A percentile compares a stretch with the other conserved stretches of the same genome.
Conservation (phyloP, 805 yeast species). For the Wickerhamomyces tratensis region DNA sequence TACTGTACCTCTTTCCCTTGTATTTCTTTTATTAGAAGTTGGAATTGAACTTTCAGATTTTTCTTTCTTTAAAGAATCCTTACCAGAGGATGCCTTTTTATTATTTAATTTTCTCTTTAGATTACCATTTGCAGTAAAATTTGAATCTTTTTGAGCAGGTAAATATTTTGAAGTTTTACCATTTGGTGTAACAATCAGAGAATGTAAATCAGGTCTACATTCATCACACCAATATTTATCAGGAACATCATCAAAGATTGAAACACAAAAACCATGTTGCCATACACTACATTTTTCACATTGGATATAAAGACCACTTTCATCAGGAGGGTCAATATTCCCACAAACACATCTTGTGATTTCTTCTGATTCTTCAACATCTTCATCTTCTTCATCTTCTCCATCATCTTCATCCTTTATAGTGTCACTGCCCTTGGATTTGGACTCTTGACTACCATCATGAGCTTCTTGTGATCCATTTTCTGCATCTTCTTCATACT, state of each 20-base stretch:
- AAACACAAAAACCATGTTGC: slow-evolving; percentile 98
- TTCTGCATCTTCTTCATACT: not conserved
- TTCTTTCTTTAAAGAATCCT: not conserved
- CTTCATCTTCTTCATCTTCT: slow-evolving; percentile 16
- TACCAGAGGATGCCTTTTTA: slow-evolving; percentile 3
- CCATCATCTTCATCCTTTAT: too few species aligned
- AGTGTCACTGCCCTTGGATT: not conserved
- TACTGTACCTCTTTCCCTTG: slow-evolving; percentile 27
- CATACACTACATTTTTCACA: slow-evolving; percentile 90
- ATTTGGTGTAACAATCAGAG: slow-evolving; percentile 35
- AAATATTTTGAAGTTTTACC: slow-evolving; percentile 39
- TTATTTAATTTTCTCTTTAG: slow-evolving; percentile 12
- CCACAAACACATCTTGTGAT: slow-evolving; percentile 38
- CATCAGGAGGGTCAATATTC: slow-evolving; percentile 33
- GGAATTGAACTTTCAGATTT: slow-evolving; percentile 1
- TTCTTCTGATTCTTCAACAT: slow-evolving; percentile 30
- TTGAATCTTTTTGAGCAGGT: slow-evolving; percentile 28
- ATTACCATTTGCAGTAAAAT: slow-evolving; percentile 7
- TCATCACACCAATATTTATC: slow-evolving; percentile 93
- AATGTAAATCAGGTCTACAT: slow-evolving; percentile 81
- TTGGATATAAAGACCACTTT: slow-evolving; percentile 62
- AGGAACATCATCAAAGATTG: slow-evolving; percentile 70
- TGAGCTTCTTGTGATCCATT: not conserved
- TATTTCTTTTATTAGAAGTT: slow-evolving; percentile 4
- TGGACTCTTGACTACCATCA: not conserved